Conservation (phyloP, 768 basidiomycete species). For the Boletus subcaerulescens region DNA sequence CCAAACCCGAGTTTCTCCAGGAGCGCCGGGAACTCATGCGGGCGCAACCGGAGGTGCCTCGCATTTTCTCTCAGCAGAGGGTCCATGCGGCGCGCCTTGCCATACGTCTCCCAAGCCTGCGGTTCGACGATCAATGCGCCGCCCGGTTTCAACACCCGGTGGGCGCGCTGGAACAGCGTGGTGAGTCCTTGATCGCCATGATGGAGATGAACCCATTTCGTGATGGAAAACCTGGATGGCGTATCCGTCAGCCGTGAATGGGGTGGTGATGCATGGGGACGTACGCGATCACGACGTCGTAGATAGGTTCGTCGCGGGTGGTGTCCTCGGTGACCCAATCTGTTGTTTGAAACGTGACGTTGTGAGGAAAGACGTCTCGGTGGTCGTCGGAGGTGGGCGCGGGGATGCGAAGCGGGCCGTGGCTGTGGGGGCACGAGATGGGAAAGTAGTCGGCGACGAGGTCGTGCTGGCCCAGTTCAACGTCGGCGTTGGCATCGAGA, state of each 20-base stretch:
- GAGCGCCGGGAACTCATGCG: constrained; percentile 56
- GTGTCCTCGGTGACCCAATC: constrained; percentile 69
- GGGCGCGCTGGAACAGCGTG: constrained; percentile 63
- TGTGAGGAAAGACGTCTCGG: constrained; percentile 67
- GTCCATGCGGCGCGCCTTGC: constrained; percentile 70
- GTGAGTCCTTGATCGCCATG: constrained; percentile 70
- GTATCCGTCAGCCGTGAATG: background rate
- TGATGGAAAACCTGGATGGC: constrained; percentile 56
- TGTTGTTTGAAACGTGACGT: constrained; percentile 64
- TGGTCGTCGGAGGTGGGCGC: background rate
- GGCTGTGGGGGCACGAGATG: constrained; percentile 67
- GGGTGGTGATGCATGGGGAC: background rate
- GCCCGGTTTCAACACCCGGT: constrained; percentile 53
- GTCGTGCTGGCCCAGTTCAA: background rate
- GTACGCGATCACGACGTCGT: constrained; percentile 80
- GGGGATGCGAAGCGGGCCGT: constrained; percentile 73
- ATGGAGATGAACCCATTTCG: constrained; percentile 93
- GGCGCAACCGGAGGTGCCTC: constrained; percentile 53
- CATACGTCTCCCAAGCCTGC: constrained; percentile 83
- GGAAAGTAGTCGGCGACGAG: constrained; percentile 61
- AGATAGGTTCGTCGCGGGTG: constrained; percentile 55
- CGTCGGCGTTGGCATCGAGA: background rate
- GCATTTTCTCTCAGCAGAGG: constrained; percentile 61
- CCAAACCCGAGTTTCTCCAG: constrained; percentile 64
- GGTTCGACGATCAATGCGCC: constrained; percentile 79